phyloP scores from a whole-genome alignment of 176 grass and related monocot genomes.

The Ananas comosus region DNA sequence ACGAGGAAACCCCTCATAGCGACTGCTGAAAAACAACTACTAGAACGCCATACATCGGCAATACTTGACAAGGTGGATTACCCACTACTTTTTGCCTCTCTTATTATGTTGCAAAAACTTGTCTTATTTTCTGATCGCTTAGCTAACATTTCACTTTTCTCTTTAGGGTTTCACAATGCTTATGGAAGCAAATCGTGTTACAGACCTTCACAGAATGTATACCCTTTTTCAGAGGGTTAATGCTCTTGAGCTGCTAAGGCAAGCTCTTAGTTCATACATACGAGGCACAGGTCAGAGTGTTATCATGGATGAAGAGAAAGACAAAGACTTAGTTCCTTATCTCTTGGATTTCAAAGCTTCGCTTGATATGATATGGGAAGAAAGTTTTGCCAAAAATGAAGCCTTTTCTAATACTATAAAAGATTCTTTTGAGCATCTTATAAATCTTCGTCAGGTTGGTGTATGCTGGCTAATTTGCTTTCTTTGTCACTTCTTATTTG shows the following conservation, averaged over 20 bases:
- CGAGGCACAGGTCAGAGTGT: slow-evolving; percentile 68
- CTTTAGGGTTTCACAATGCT: slow-evolving; percentile 80
- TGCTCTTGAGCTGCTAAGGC: slow-evolving; percentile 76
- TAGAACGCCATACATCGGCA: slow-evolving; percentile 76
- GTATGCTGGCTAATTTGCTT: background rate
- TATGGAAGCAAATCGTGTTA: slow-evolving; percentile 93
- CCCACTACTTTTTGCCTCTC: background rate
- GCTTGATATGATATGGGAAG: slow-evolving; percentile 92
- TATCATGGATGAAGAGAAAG: slow-evolving; percentile 98
- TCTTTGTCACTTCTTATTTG: background rate
- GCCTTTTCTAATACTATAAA: slow-evolving; percentile 95
- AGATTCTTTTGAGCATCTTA: slow-evolving; percentile 97
- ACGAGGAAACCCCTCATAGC: slow-evolving; percentile 82
- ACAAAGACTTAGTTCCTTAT: slow-evolving; percentile 90
- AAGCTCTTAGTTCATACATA: slow-evolving; percentile 87
- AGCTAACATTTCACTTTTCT: slow-evolving; percentile 12
- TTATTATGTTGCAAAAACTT: background rate
- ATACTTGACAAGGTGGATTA: slow-evolving; percentile 86
- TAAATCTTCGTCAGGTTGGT: slow-evolving; percentile 95
- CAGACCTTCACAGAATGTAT: slow-evolving; percentile 79
- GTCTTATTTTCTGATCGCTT: background rate
- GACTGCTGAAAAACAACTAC: slow-evolving; percentile 86
- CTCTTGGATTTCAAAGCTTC: slow-evolving; percentile 90
- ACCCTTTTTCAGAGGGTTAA: slow-evolving; percentile 92
- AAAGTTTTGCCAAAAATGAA: slow-evolving; percentile 93